Evolutionary conservation across 2,329 filamentous ascomycete genomes (phyloP), one percentile per base, ranked within the genome.

Genomic region (Fusarium nanum): DNA sequence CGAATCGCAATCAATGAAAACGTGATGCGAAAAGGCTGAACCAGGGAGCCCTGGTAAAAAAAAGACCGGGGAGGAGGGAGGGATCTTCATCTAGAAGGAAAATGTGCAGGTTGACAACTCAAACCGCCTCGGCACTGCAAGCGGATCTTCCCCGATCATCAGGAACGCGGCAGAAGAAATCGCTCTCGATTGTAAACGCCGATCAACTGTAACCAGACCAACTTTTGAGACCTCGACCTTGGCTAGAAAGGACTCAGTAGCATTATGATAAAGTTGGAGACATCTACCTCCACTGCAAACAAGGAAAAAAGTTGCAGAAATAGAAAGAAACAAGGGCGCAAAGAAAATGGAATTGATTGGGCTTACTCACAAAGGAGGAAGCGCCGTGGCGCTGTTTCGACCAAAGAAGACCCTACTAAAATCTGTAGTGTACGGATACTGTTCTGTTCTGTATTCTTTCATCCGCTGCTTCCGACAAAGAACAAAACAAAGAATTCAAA

Each of bases 361-460:
- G 37, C n/a, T 67, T n/a, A 12, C 41, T 45, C 12, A 14, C 34
- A 34, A 27, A 45, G 41, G 46, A 66, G 63, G 64, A 67, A 64
- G 57, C 64, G 64, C 64, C 46, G 64, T 67, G 64, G 64, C 64
- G 64, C 58, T 68, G 52, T 67, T 67, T 64, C 63, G 30, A 42
- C 48, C 23, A 28, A 22, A 53, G 18, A 42, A 42, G n/a, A 9
- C 13, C 18, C 32, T 52, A 27, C 22, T 52, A 37, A 37, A 37
- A 37, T 37, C 48, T 52, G 48, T 52, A 52, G 48, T 40, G 22
- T 50, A 50, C 30, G 30, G 16, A 37, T 34, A 34, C 28, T 0
- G 28, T 30, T 30, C 28, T 30, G 28, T 22, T 22, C 27, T 25
- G 9, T 30, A 9, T 44, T 52, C 46, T 46, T 30, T 40, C 7